A percentile compares a stretch with the other conserved stretches of the same genome.
These are phyloP conservation scores for Acanthamoeba culbertsoni DNA, from an alignment of 208 protist genomes.

Conservation along the genomic window DNA sequence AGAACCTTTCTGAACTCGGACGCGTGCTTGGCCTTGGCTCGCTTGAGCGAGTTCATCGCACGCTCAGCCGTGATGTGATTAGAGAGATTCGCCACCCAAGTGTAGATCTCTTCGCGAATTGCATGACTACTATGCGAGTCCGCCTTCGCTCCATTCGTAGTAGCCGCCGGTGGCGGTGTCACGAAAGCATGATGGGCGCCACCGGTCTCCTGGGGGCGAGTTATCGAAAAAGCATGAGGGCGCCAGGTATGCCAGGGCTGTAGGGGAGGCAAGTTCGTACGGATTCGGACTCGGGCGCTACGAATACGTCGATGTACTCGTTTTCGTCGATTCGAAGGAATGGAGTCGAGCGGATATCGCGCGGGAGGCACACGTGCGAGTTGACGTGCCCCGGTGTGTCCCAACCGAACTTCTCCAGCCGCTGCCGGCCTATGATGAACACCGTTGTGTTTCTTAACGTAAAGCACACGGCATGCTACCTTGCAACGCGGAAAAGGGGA, in stretches of 20 bases:
- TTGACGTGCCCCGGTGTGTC: constrained; percentile 6
- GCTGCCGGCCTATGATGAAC: neutral
- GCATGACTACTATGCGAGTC: no score
- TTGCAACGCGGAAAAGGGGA: neutral
- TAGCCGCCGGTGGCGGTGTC: neutral
- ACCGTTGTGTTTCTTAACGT: no score
- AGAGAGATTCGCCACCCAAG: constrained; percentile 2
- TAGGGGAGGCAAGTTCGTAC: neutral
- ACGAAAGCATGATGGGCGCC: neutral
- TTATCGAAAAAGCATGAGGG: neutral
- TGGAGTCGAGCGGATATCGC: neutral
- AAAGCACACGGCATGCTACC: no score
- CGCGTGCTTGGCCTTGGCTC: neutral
- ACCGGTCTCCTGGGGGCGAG: no score
- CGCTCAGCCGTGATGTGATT: constrained; percentile 45
- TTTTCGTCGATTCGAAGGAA: neutral
- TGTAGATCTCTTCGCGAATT: neutral
- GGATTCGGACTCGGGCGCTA: neutral
- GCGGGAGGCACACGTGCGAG: constrained; percentile 13
- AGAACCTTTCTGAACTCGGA: constrained; percentile 47
- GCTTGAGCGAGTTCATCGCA: constrained; percentile 36
- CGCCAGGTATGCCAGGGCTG: neutral
- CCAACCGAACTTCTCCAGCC: constrained; percentile 33
- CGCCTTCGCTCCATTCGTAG: neutral
- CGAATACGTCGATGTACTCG: constrained; percentile 23